These are phyloP conservation scores for Leccinum griseonigrum DNA, from an alignment of 1,284 basidiomycete genomes.

Conservation along the genomic window DNA sequence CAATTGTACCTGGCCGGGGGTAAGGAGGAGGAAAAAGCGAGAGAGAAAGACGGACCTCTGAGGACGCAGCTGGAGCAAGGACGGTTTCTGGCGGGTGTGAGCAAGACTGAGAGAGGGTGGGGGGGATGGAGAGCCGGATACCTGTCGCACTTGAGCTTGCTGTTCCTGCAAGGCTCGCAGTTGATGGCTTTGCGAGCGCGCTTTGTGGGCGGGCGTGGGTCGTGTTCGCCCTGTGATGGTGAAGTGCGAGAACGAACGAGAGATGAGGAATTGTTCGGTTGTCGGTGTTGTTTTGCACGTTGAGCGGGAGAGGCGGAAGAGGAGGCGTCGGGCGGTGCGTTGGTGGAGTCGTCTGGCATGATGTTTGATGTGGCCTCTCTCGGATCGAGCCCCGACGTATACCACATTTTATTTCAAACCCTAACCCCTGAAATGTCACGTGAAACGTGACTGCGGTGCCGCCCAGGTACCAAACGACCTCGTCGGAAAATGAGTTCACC, in stretches of 20 bases:
- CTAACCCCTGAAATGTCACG: constrained; percentile 24
- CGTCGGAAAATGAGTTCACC: neutral
- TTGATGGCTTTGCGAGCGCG: constrained; percentile 80
- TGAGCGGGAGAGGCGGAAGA: constrained; percentile 34
- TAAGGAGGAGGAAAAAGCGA: neutral
- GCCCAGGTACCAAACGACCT: neutral
- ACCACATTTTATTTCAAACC: constrained; percentile 27
- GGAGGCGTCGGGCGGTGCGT: constrained; percentile 14
- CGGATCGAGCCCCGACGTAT: constrained; percentile 29
- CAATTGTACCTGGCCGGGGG: constrained; percentile 55
- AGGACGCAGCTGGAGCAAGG: constrained; percentile 82
- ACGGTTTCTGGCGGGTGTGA: constrained; percentile 54
- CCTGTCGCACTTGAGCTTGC: constrained; percentile 85
- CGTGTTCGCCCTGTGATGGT: constrained; percentile 42
- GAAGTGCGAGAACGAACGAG: constrained; percentile 49
- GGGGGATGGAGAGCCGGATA: constrained; percentile 27
- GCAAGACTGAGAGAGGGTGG: constrained; percentile 11
- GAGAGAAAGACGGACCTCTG: constrained; percentile 46
- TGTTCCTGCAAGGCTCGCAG: constrained; percentile 79
- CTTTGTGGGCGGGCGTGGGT: constrained; percentile 65
- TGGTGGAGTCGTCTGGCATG: constrained; percentile 47
- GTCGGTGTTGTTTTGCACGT: constrained; percentile 40
- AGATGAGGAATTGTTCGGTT: constrained; percentile 26
- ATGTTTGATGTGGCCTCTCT: constrained; percentile 19
- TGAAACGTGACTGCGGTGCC: constrained; percentile 18